These are phyloP conservation scores for Diaporthe caulivora DNA, from an alignment of 2,329 filamentous ascomycete genomes.

Conservation along the genomic window DNA sequence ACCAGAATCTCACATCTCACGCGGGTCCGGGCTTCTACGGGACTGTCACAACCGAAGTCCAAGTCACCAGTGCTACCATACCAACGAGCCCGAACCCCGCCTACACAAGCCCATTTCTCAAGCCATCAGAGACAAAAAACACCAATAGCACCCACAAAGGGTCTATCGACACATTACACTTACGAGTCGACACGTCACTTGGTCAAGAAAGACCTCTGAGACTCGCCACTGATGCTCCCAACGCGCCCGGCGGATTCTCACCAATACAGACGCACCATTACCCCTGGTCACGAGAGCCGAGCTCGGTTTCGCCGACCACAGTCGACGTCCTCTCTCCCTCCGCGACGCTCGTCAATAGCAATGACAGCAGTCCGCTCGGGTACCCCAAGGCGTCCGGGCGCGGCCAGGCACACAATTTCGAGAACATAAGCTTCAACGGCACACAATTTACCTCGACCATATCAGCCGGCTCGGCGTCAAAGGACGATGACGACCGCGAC, in stretches of 20 bases:
- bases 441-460: constrained; percentile 37
- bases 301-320: background rate
- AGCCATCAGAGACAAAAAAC: constrained; percentile 38
- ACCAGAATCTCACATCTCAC: constrained; percentile 36
- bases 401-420: constrained; percentile 27
- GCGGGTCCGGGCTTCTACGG: constrained; percentile 55
- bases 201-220: constrained; percentile 40
- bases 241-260: constrained; percentile 27
- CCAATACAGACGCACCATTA: constrained; percentile 37
- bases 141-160: constrained; percentile 39
- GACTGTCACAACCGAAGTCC: constrained; percentile 66
- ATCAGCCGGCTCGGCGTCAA: constrained; percentile 10
- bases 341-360: constrained; percentile 25
- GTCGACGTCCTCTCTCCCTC: background rate
- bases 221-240: constrained; percentile 19
- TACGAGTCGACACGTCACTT: constrained; percentile 35
- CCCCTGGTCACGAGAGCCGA: constrained; percentile 36
- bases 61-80: constrained; percentile 52
- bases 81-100: constrained; percentile 35
- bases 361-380: background rate
- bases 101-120: constrained; percentile 38
- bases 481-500: constrained; percentile 20
- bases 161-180: background rate
- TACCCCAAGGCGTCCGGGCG: background rate
- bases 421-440: constrained; percentile 35